phyloP scores from a whole-genome alignment of 306 rosid genomes.

The Delonix regia region DNA sequence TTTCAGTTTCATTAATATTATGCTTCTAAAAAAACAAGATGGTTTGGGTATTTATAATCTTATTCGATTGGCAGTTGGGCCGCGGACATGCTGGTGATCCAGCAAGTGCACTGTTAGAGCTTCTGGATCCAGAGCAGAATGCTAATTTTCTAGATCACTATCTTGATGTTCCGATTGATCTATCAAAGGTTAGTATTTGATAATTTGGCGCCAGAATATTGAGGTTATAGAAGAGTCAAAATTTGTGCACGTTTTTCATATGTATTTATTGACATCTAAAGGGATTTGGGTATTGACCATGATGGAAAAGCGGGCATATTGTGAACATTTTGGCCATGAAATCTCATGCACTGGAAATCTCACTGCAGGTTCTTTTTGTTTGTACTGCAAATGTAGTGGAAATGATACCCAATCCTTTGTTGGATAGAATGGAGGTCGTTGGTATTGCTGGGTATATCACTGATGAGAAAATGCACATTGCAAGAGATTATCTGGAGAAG shows the following conservation, averaged over 20 bases:
- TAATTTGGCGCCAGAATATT: background rate
- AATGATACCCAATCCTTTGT: constrained; percentile 89
- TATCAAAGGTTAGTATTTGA: constrained; percentile 79
- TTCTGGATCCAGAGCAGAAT: constrained; percentile 99
- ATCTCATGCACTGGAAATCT: constrained; percentile 36
- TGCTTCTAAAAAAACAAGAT: background rate
- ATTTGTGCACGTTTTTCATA: constrained; percentile 11
- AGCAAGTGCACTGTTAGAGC: constrained; percentile 99
- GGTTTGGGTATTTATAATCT: constrained; percentile 33
- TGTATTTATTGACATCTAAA: constrained; percentile 15
- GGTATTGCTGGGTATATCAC: constrained; percentile 94
- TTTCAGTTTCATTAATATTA: constrained; percentile 8
- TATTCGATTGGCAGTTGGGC: constrained; percentile 78
- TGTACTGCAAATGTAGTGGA: constrained; percentile 97
- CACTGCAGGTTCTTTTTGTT: constrained; percentile 93
- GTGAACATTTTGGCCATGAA: constrained; percentile 17
- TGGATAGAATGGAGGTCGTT: constrained; percentile 98
- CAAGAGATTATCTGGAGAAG: constrained; percentile 96
- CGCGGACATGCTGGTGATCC: constrained; percentile 99
- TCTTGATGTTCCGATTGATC: constrained; percentile 98
- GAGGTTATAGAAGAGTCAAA: constrained; percentile 20
- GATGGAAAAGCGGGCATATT: constrained; percentile 25
- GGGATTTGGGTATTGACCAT: background rate
- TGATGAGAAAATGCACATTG: constrained; percentile 98
- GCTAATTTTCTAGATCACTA: constrained; percentile 98